Conservation (phyloP, 177 flowering plant genomes). For the Telopea speciosissima region DNA sequence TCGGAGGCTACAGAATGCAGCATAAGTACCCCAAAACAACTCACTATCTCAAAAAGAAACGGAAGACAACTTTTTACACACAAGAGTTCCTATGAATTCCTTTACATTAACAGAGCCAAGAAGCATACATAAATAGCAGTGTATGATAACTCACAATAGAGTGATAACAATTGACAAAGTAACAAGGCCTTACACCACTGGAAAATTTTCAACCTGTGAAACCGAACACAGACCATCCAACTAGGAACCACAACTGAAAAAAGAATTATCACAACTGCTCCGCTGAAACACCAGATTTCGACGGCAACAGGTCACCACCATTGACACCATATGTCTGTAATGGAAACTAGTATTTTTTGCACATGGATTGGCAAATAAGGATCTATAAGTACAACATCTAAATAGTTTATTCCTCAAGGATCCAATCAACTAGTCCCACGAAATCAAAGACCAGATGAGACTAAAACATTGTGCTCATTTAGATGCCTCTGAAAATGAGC, state of each 20-base stretch:
- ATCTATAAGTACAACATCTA: no score
- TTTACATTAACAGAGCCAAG: conserved; percentile 4
- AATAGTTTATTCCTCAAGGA: not conserved
- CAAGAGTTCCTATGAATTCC: no score
- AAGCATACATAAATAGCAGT: conserved; percentile 2
- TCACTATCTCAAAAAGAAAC: no score
- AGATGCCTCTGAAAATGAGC: conserved; percentile 67
- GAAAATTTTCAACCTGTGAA: conserved; percentile 10
- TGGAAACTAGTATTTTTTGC: no score
- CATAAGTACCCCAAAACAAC: no score
- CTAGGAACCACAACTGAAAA: not conserved
- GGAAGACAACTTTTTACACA: no score
- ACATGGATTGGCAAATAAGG: no score
- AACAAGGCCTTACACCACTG: not conserved
- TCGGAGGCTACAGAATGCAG: no score
- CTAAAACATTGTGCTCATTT: conserved; percentile 62
- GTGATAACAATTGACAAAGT: not conserved
- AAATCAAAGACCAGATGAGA: conserved; percentile 41
- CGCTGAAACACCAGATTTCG: not conserved
- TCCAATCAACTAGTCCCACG: not conserved
- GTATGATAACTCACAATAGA: conserved; percentile 4
- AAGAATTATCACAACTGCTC: conserved; percentile 2
- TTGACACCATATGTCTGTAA: not conserved
- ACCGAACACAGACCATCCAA: not conserved
- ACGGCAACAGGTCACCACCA: not conserved